Conservation (phyloP, 1,139 yeast genomes). For the Debaryomyces coudertii region DNA sequence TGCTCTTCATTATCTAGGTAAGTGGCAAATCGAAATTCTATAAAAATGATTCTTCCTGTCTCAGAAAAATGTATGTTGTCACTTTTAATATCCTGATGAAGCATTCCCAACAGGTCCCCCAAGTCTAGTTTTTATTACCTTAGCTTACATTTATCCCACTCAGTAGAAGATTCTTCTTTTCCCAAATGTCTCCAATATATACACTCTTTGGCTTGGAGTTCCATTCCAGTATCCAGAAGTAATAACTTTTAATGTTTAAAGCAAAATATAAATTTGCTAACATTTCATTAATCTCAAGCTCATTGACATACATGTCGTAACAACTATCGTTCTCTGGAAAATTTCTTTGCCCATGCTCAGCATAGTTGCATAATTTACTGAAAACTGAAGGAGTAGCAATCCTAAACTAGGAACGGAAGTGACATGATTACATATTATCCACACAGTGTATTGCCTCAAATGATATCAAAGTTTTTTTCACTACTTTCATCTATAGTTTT, state of each 20-base stretch:
- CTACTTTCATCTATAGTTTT: neutral
- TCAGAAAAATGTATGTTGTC: constrained; percentile 4
- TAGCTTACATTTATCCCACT: neutral
- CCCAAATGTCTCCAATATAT: constrained; percentile 9
- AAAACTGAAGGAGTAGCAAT: constrained; percentile 4
- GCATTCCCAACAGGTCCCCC: constrained; percentile 1
- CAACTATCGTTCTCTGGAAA: constrained; percentile 1
- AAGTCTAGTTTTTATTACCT: too few species aligned
- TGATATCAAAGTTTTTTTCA: neutral
- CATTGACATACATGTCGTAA: constrained; percentile 8
- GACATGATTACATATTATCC: neutral
- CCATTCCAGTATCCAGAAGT: constrained; percentile 11
- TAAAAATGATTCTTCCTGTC: constrained; percentile 2
- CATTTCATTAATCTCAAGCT: constrained; percentile 7
- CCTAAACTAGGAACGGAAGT: neutral
- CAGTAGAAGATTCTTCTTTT: neutral
- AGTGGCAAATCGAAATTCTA: constrained; percentile 2
- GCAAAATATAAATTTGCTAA: constrained; percentile 8
- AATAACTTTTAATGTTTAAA: constrained; percentile 6
- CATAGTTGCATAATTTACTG: constrained; percentile 5
- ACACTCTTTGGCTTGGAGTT: constrained; percentile 1
- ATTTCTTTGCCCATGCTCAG: neutral
- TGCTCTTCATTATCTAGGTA: constrained; percentile 5
- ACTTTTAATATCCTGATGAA: constrained; percentile 6
- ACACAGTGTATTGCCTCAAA: constrained; percentile 8